A percentile compares a stretch with the other conserved stretches of the same genome.
Conservation (phyloP, 2,329 filamentous ascomycete genomes). For the Colletotrichum scovillei region DNA sequence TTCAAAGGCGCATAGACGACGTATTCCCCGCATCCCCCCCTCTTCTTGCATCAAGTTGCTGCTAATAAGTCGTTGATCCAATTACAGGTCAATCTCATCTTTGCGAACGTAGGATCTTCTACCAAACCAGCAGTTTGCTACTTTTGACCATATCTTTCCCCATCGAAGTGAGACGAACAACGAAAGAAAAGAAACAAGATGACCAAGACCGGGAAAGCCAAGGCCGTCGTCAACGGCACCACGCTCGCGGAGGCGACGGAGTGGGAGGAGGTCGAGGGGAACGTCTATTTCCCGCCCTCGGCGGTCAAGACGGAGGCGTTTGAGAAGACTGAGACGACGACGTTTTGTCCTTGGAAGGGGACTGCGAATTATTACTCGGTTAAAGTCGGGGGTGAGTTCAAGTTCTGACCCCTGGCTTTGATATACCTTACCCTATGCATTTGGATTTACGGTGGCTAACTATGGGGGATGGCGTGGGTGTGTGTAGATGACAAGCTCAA, state of each 20-base stretch:
- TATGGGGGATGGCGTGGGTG: background rate
- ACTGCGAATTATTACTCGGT: conserved; percentile 67
- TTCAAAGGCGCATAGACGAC: background rate
- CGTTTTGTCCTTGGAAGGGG: conserved; percentile 68
- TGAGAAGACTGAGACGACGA: conserved; percentile 55
- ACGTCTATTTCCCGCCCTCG: conserved; percentile 65
- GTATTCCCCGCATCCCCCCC: conserved; percentile 9
- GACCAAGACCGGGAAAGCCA: conserved; percentile 45
- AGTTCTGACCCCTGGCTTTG: too few relatives aligned
- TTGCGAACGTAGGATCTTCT: too few relatives aligned
- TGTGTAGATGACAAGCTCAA: conserved; percentile 54
- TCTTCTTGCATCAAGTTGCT: background rate
- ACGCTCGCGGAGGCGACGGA: conserved; percentile 62
- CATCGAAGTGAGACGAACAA: background rate
- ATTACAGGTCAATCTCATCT: background rate
- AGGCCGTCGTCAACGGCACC: conserved; percentile 60
- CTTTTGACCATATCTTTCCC: background rate
- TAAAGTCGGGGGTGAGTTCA: conserved; percentile 58
- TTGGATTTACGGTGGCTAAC: background rate
- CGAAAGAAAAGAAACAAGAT: background rate
- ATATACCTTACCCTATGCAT: too few relatives aligned
- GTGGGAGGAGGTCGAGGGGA: conserved; percentile 68
- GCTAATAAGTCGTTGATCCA: background rate
- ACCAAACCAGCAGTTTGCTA: background rate
- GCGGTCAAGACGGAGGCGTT: conserved; percentile 58